phyloP scores from a whole-genome alignment of 2,329 filamentous ascomycete species.

The Pestalotiopsis sp. region DNA sequence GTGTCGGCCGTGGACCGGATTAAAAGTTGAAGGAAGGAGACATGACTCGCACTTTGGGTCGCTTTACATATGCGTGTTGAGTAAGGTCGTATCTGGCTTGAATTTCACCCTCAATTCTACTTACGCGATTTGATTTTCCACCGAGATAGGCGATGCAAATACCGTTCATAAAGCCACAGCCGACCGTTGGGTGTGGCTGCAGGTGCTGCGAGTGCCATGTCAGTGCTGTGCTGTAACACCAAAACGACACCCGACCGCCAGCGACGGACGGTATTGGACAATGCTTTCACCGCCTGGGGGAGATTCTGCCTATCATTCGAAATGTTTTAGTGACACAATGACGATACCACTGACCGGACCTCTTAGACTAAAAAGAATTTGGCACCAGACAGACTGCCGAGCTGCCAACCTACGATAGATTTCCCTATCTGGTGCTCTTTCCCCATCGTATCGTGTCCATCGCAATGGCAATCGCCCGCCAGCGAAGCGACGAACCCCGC shows the following conservation, averaged over 20 bases:
- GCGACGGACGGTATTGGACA: neutral
- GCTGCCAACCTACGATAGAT: neutral
- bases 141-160: neutral
- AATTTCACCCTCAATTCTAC: neutral
- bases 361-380: neutral
- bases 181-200: neutral
- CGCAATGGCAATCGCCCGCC: neutral
- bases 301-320: neutral
- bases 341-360: neutral
- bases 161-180: neutral
- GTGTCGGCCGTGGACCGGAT: neutral
- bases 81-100: neutral
- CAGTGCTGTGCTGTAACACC: neutral
- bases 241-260: neutral
- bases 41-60: neutral
- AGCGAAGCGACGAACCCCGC: neutral
- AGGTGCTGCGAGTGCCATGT: neutral
- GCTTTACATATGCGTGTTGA: neutral
- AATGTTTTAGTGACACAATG: neutral
- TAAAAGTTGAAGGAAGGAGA: neutral
- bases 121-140: neutral
- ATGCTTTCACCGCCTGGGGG: neutral
- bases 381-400: neutral
- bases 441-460: neutral
- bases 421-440: neutral